These are phyloP conservation scores for Amyloporia xantha DNA, from an alignment of 768 basidiomycete genomes.

Conservation along the genomic window DNA sequence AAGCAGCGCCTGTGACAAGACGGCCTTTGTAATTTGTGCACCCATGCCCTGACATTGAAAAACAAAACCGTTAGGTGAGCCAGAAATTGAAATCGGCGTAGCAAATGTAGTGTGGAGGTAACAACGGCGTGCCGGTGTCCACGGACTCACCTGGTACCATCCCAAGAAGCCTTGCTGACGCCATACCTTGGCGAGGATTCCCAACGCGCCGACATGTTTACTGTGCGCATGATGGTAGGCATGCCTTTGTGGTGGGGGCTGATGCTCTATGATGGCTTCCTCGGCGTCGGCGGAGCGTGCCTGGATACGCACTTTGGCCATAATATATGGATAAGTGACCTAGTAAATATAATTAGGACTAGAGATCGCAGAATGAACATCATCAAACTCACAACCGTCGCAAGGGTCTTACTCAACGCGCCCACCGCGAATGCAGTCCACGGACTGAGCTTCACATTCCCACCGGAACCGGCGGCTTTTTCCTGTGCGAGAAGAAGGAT, in stretches of 20 bases:
- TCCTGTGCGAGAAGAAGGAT: constrained; percentile 53
- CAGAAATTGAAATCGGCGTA: background rate
- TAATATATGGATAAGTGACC: constrained; percentile 95
- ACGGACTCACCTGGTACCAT: constrained; percentile 81
- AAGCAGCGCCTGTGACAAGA: constrained; percentile 88
- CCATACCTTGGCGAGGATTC: constrained; percentile 66
- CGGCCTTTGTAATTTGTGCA: constrained; percentile 94
- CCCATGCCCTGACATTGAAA: constrained; percentile 80
- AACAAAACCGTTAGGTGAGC: no score
- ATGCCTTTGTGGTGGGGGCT: constrained; percentile 31
- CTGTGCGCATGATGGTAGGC: constrained; percentile 37
- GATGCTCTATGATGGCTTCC: constrained; percentile 37
- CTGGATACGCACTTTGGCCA: constrained; percentile 95
- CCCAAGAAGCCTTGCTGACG: constrained; percentile 77
- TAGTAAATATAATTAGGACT: constrained; percentile 22
- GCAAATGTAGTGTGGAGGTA: no score
- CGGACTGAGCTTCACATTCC: constrained; percentile 60
- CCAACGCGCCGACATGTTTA: constrained; percentile 67
- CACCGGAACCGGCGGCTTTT: constrained; percentile 27
- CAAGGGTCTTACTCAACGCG: constrained; percentile 89
- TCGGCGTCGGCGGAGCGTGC: constrained; percentile 61
- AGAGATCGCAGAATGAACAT: background rate
- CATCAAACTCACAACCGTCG: constrained; percentile 70
- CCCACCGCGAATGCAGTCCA: constrained; percentile 81
- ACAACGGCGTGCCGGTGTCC: no score